Conservation (phyloP, 306 rosid species). For the Hippophae tibetana region DNA sequence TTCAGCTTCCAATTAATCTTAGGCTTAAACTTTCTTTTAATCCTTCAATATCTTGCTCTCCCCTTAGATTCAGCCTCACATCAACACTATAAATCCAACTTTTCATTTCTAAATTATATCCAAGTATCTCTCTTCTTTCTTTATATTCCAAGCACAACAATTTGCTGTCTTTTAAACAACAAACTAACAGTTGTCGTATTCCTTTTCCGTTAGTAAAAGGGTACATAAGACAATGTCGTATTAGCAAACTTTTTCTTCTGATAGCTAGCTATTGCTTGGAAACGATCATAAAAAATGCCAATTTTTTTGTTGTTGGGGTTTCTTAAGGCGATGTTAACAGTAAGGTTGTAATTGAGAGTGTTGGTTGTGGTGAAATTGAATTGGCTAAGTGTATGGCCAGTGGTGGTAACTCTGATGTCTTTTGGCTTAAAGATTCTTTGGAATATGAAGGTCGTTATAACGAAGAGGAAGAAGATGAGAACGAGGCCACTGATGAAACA, state of each 20-base stretch:
- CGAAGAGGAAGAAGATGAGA: constrained; percentile 19
- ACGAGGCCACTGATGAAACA: not conserved
- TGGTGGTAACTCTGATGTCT: not conserved
- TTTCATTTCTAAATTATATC: constrained; percentile 15
- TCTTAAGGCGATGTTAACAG: constrained; percentile 19
- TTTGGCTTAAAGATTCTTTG: constrained; percentile 48
- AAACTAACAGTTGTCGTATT: constrained; percentile 22
- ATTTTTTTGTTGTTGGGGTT: constrained; percentile 41
- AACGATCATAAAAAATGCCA: constrained; percentile 12
- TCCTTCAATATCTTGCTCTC: constrained; percentile 37
- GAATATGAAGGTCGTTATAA: constrained; percentile 25
- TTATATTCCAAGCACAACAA: constrained; percentile 7
- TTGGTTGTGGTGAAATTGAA: constrained; percentile 2
- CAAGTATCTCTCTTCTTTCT: constrained; percentile 3
- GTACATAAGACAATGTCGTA: not conserved
- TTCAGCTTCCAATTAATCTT: constrained; percentile 6
- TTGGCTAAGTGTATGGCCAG: not conserved
- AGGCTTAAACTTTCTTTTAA: constrained; percentile 18
- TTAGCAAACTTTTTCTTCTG: constrained; percentile 28
- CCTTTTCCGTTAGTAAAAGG: constrained; percentile 45
- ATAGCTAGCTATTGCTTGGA: constrained; percentile 19
- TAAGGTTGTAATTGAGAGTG: constrained; percentile 11
- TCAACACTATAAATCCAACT: constrained; percentile 29
- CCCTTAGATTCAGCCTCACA: constrained; percentile 22
- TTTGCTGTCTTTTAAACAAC: constrained; percentile 25